A percentile compares a stretch with the other conserved stretches of the same genome.
Evolutionary conservation across 2,329 filamentous ascomycete species (phyloP).

Genomic region (Epichloe sylvatica): DNA sequence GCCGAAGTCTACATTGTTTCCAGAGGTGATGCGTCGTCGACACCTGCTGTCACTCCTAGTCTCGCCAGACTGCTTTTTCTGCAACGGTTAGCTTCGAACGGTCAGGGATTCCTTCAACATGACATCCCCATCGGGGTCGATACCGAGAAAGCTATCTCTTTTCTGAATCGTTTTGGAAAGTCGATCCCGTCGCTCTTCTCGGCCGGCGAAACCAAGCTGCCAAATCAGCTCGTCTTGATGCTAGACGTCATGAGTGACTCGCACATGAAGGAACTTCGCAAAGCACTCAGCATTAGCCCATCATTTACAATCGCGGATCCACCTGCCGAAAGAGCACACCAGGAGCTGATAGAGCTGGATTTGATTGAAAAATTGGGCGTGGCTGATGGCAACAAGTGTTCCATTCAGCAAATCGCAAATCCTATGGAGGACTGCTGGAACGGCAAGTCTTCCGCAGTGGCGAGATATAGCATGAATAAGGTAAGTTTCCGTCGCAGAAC

Average conservation of each 20-base stretch:
- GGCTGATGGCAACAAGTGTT: conserved; percentile 23
- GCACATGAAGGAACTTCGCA: conserved; percentile 31
- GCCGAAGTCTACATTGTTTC: conserved; percentile 43
- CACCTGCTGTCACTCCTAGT: conserved; percentile 34
- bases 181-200: conserved; percentile 36
- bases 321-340: conserved; percentile 29
- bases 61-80: conserved; percentile 45
- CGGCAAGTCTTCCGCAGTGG: conserved; percentile 18
- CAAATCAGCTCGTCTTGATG: conserved; percentile 44
- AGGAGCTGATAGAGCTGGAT: conserved; percentile 28
- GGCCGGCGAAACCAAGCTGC: conserved; percentile 16
- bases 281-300: conserved; percentile 21
- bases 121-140: conserved; percentile 29
- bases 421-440: conserved; percentile 34
- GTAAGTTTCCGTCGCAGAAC: background rate
- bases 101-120: conserved; percentile 33
- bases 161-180: conserved; percentile 48
- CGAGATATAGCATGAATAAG: background rate
- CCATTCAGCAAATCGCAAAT: conserved; percentile 26
- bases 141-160: conserved; percentile 34
- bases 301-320: conserved; percentile 36
- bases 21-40: conserved; percentile 15
- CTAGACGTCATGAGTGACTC: conserved; percentile 40
- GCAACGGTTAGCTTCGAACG: conserved; percentile 36
- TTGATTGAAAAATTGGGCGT: conserved; percentile 23